Percentiles rank a stretch among this genome's conserved stretches.
phyloP scores from a whole-genome alignment of 129 eudicot species.

The Pulicaria dysenterica region DNA sequence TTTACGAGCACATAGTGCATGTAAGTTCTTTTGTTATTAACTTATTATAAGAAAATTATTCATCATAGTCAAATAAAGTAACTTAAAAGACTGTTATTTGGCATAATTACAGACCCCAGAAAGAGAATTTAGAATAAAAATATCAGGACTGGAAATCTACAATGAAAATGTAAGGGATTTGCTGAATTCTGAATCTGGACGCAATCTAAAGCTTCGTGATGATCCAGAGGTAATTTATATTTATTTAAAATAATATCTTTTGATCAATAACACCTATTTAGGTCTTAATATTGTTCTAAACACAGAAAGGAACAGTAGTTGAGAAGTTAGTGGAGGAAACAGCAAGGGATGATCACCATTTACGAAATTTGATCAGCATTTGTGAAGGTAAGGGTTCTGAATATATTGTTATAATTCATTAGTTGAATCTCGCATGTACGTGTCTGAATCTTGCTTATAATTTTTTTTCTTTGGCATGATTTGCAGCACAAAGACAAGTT shows the following conservation, averaged over 20 bases:
- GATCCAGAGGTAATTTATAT: conserved; percentile 80
- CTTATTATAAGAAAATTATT: not conserved
- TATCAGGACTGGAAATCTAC: conserved; percentile 91
- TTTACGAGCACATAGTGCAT: conserved; percentile 73
- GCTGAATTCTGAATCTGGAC: conserved; percentile 88
- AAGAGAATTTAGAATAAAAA: conserved; percentile 73
- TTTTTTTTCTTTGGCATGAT: conserved; percentile 6
- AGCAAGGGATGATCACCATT: conserved; percentile 78
- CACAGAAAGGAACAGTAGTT: conserved; percentile 96
- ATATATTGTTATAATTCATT: not conserved
- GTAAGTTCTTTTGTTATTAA: conserved; percentile 48
- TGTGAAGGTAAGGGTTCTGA: conserved; percentile 70
- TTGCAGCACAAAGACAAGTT: conserved; percentile 98
- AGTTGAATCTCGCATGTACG: too few species aligned
- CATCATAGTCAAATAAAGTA: too few species aligned
- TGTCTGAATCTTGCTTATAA: not conserved
- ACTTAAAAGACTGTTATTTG: not conserved
- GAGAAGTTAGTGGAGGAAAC: conserved; percentile 96
- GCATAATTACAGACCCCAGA: conserved; percentile 71
- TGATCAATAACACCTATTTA: not conserved
- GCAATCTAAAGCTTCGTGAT: conserved; percentile 88
- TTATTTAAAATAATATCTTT: not conserved
- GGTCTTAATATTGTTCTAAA: not conserved
- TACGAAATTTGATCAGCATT: conserved; percentile 66
- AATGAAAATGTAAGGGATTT: conserved; percentile 93